Base-by-base conservation (phyloP, 768 basidiomycete genomes). In the Omphalotus guepiniiformis region DNA sequence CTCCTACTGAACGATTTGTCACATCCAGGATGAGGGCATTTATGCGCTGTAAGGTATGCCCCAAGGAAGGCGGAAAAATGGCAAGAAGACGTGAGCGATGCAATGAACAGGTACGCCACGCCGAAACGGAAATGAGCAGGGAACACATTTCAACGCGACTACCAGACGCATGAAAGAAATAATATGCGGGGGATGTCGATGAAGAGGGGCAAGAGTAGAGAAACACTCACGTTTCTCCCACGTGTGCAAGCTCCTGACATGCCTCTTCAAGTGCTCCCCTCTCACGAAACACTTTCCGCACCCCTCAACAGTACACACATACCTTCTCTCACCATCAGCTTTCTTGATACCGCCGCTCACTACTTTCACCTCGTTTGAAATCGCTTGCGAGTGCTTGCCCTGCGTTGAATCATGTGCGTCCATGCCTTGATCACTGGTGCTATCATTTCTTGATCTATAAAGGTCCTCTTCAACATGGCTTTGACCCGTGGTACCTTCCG, bases 191-290 rank as follows among this genome's bases (percentile, higher is more conserved):
- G n/a, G n/a, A n/a, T n/a, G n/a, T n/a, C 11, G 25, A 27, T 23
- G 2, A 22, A 21, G 26, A 13, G 21, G 29, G 22, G 16, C 22
- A 42, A 22, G 5, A 42, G 11, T 8, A 42, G 12, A 32, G 13
- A 47, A 38, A 47, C 6, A 57, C 79, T 52, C 48, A 81, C 80
- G 75, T 64, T 75, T 78, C 51, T 80, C 77, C 51, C 73, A 61
- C 25, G 77, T 76, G 58, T 81, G 79, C 29, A 81, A 69, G 23
- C 72, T 73, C 18, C 70, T 57, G 30, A 80, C 68, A 55, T 81
- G 80, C 16, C 80, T 65, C 58, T 79, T 78, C 32, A 82, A 66
- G 57, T 82, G 80, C 44, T 80, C 78, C 2, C 70, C 65, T n/a
- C 80, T 65, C 27, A 67, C 70, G 47, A 82, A 82, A 39, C 70